Conservation (phyloP, 805 yeast genomes). For the Yarrowia sp. region DNA sequence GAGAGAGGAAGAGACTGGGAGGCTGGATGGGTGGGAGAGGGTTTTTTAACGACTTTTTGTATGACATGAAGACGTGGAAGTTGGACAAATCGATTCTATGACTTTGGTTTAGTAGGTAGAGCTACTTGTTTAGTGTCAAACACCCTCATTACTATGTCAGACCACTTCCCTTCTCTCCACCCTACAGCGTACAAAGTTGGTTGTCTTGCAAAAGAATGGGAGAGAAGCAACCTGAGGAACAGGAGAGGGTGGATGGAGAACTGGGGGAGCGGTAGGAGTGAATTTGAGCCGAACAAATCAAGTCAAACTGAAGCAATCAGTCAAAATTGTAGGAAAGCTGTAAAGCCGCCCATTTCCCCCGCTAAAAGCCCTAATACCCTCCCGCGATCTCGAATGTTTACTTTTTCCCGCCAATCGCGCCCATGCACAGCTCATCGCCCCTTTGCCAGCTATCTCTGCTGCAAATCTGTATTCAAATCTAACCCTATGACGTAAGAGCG, state of each 20-base stretch:
- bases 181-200: background rate
- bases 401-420: constrained; percentile 24
- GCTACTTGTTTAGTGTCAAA: background rate
- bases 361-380: no score
- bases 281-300: no score
- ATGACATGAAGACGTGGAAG: background rate
- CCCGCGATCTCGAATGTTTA: constrained; percentile 1
- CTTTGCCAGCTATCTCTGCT: background rate
- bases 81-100: background rate
- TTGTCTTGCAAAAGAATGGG: background rate
- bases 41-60: background rate
- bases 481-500: constrained; percentile 2
- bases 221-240: background rate
- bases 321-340: no score
- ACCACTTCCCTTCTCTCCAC: background rate
- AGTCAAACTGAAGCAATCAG: no score
- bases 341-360: no score
- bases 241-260: no score
- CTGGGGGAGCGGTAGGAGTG: no score
- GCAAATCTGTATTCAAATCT: background rate
- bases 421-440: constrained; percentile 16
- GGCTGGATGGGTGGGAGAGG: background rate
- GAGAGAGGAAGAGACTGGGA: background rate
- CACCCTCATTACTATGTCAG: background rate
- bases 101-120: background rate